Base-by-base conservation (phyloP, 768 basidiomycete genomes). In the Tulasnella sp. region DNA sequence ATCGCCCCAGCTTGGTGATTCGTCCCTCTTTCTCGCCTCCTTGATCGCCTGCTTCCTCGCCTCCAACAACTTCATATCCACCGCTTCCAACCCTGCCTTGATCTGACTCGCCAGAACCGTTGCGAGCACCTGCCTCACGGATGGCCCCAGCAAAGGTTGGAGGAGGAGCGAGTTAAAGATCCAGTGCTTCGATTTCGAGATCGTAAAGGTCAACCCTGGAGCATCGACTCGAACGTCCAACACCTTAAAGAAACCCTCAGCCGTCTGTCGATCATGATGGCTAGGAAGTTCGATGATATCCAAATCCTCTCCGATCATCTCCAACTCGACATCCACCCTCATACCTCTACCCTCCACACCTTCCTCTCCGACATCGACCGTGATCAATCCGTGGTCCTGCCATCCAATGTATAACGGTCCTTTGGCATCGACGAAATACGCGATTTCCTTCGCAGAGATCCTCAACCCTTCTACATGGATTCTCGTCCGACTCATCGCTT, bases 141-240 rank as follows among this genome's bases (percentile, higher is more conserved):
- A 43, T 4, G 55, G 55, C 8, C 55, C 55, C 41, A 56, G 26
- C 4, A 56, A 29, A 5, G 55, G 55, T 30, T 56, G 55, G n/a
- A 56, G 55, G 13, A 61, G 38, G 15, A 61, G 13, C 32, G 50
- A 44, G 26, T 61, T 61, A 51, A 61, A 52, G 41, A 61, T 53
- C 60, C 60, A 61, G 29, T 61, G 60, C 4, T 51, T 38, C 7
- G 30, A 38, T 51, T 53, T 52, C 5, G 29, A 27, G 51, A 61
- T 53, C 13, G 38, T 44, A 41, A 61, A 54, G 19, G 21, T n/a
- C 38, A 61, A 32, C 5, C 60, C 60, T 2, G 60, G 51, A 19
- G 44, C 44, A 27, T 61, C 60, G 15, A 50, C 60, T 34, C 29
- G 29, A 17, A 50, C 38, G 47, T 59, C 58, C 27, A 49, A 8